Conservation (phyloP, 1,284 basidiomycete species). For the Rhodotorula sp. region DNA sequence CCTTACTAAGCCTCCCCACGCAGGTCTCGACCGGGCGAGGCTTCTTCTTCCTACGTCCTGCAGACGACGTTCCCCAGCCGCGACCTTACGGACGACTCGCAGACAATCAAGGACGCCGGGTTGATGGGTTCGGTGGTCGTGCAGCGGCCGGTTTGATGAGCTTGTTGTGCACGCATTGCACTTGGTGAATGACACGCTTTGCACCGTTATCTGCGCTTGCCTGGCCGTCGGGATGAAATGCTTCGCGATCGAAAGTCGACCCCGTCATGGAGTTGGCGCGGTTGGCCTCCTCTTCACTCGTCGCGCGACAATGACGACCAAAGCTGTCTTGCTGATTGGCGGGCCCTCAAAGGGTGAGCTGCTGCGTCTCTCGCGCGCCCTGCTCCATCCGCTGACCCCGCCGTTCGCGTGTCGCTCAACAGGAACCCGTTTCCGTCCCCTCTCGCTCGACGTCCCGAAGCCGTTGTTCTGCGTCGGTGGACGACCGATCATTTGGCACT, state of each 20-base stretch:
- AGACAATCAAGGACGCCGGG: slow-evolving; percentile 71
- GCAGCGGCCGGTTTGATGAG: slow-evolving; percentile 58
- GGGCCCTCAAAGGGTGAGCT: slow-evolving; percentile 33
- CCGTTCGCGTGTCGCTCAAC: neutral
- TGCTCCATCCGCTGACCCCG: neutral
- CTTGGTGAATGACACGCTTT: too few relatives aligned
- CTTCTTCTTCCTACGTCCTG: slow-evolving; percentile 67
- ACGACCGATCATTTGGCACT: slow-evolving; percentile 56
- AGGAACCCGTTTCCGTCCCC: slow-evolving; percentile 54
- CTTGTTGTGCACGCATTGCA: too few relatives aligned
- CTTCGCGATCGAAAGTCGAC: too few relatives aligned
- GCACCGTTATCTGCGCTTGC: too few relatives aligned
- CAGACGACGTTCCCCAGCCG: slow-evolving; percentile 81
- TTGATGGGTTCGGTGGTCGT: slow-evolving; percentile 80
- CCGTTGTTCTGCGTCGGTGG: slow-evolving; percentile 46
- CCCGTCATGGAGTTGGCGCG: too few relatives aligned
- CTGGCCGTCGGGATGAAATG: too few relatives aligned
- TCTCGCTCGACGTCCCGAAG: slow-evolving; percentile 52
- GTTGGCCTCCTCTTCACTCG: neutral
- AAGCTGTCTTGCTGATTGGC: slow-evolving; percentile 34
- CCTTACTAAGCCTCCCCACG: neutral
- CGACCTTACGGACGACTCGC: slow-evolving; percentile 63
- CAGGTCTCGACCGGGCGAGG: slow-evolving; percentile 71
- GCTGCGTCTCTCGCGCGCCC: too few relatives aligned
- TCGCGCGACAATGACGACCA: slow-evolving; percentile 11